These are phyloP conservation scores for Sarocladium strictum DNA, from an alignment of 2,329 filamentous ascomycete species.

Conservation along the genomic window DNA sequence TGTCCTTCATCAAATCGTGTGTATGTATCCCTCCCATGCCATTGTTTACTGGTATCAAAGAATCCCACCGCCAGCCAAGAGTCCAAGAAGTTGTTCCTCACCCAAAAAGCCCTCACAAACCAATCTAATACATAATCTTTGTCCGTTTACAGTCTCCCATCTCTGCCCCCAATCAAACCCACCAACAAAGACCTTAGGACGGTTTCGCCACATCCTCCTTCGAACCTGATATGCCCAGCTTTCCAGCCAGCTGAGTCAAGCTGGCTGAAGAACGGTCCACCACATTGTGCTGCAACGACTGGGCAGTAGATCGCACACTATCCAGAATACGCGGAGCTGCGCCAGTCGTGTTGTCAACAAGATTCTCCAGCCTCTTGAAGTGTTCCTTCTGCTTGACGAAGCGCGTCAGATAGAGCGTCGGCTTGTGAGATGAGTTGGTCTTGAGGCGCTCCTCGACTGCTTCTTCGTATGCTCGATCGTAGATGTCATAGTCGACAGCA, in stretches of 20 bases:
- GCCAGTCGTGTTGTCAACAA: slow-evolving; percentile 26
- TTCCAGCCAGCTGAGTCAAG: slow-evolving; percentile 3
- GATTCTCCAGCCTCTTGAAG: slow-evolving; percentile 30
- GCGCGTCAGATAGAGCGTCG: slow-evolving; percentile 43
- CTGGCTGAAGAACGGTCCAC: neutral
- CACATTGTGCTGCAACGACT: slow-evolving; percentile 6
- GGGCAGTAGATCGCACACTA: slow-evolving; percentile 10
- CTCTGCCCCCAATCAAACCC: too few species aligned
- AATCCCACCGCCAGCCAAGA: neutral
- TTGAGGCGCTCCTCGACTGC: slow-evolving; percentile 71
- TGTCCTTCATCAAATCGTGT: too few species aligned
- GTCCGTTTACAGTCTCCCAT: too few species aligned
- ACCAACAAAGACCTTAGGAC: neutral
- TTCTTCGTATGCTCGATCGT: slow-evolving; percentile 74
- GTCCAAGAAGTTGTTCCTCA: neutral
- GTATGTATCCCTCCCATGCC: neutral
- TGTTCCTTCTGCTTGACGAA: slow-evolving; percentile 39
- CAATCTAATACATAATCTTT: too few species aligned
- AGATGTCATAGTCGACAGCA: slow-evolving; percentile 79
- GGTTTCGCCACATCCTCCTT: neutral
- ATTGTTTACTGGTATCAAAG: neutral
- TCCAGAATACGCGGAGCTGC: slow-evolving; percentile 10
- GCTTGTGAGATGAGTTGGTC: slow-evolving; percentile 32
- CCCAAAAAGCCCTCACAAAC: neutral
- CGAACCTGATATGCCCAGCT: slow-evolving; percentile 7